Percentiles rank a stretch among this genome's conserved stretches.
Conservation (phyloP, 306 rosid species). For the Rosa chinensis region DNA sequence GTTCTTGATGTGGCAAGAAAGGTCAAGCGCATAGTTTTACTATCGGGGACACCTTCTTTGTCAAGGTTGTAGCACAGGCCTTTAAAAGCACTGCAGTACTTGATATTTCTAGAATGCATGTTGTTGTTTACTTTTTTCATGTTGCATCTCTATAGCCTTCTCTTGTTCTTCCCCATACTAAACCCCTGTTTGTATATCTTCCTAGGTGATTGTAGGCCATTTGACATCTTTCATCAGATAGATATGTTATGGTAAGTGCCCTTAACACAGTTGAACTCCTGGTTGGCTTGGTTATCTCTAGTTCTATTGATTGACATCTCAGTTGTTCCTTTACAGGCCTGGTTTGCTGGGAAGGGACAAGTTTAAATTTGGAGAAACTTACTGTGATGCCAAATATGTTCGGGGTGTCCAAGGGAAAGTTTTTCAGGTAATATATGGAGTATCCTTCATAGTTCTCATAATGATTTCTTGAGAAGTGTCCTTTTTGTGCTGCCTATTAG, state of each 20-base stretch:
- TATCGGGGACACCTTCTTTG: conserved; percentile 95
- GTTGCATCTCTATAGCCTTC: conserved; percentile 15
- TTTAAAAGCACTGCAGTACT: conserved; percentile 27
- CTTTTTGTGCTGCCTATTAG: conserved; percentile 13
- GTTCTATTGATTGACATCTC: conserved; percentile 23
- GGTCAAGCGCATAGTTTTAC: conserved; percentile 71
- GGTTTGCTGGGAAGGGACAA: conserved; percentile 85
- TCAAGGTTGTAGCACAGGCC: conserved; percentile 74
- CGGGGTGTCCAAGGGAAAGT: conserved; percentile 59
- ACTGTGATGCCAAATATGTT: conserved; percentile 63
- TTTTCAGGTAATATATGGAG: conserved; percentile 57
- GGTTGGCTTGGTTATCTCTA: conserved; percentile 14
- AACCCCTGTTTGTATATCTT: conserved; percentile 37
- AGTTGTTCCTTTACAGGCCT: conserved; percentile 60
- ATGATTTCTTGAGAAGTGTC: not conserved
- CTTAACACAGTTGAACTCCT: conserved; percentile 27
- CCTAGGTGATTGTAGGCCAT: conserved; percentile 95
- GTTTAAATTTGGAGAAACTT: conserved; percentile 76
- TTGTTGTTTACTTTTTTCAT: conserved; percentile 15
- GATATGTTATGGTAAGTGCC: conserved; percentile 84
- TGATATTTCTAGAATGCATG: conserved; percentile 19
- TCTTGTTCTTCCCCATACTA: conserved; percentile 13
- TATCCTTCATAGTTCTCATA: conserved; percentile 2
- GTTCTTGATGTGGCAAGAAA: conserved; percentile 82
- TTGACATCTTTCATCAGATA: conserved; percentile 92